Conservation (phyloP, 805 yeast genomes). For the Saccharomyces eubayanus region DNA sequence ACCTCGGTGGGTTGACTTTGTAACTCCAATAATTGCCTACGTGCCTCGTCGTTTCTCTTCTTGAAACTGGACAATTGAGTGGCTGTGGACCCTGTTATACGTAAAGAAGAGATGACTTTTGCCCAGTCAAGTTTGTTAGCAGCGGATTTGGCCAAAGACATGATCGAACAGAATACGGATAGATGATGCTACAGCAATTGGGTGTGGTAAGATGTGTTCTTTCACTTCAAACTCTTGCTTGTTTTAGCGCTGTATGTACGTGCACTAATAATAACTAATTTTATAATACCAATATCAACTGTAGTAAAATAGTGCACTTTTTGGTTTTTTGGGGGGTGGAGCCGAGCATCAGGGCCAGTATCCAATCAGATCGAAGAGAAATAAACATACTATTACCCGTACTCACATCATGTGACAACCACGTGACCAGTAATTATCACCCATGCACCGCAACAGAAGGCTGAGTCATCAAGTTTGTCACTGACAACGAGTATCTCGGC, state of each 20-base stretch:
- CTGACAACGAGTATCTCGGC: background rate
- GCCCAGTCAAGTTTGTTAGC: slow-evolving; percentile 93
- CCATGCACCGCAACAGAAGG: background rate
- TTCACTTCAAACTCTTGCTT: background rate
- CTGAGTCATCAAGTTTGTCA: background rate
- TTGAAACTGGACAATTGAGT: slow-evolving; percentile 82
- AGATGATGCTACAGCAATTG: background rate
- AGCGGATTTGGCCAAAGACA: slow-evolving; percentile 42
- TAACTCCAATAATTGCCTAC: slow-evolving; percentile 66
- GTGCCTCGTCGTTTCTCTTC: slow-evolving; percentile 98
- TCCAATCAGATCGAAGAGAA: background rate
- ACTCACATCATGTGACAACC: background rate
- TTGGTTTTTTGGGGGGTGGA: background rate
- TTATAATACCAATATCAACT: background rate
- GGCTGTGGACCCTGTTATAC: slow-evolving; percentile 89
- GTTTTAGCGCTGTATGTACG: background rate
- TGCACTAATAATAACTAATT: background rate
- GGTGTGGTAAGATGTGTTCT: background rate
- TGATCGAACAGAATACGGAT: slow-evolving; percentile 3
- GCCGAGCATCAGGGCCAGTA: background rate
- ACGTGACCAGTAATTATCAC: background rate
- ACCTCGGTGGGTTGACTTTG: slow-evolving; percentile 66
- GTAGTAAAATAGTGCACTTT: background rate
- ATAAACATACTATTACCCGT: background rate
- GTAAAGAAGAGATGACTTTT: slow-evolving; percentile 76